These are phyloP conservation scores for Trichoderma sp. DNA, from an alignment of 2,329 filamentous ascomycete genomes.

Conservation along the genomic window DNA sequence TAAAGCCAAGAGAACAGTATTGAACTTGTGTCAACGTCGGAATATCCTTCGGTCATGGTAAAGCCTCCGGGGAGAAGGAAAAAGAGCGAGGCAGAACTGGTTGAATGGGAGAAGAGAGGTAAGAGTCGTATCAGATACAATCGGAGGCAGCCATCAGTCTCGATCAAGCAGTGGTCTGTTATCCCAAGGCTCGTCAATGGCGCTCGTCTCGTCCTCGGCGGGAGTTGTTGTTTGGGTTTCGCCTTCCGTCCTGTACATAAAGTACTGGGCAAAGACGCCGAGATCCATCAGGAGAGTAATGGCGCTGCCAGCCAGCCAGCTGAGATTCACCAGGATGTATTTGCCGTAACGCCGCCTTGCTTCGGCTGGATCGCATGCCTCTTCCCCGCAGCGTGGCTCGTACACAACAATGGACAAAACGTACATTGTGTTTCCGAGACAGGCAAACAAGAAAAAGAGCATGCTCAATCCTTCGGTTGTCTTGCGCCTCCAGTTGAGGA, in stretches of 20 bases:
- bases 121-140: neutral
- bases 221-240: slow-evolving; percentile 36
- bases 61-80: neutral
- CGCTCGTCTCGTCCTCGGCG: slow-evolving; percentile 32
- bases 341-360: slow-evolving; percentile 67
- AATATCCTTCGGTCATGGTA: neutral
- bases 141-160: slow-evolving; percentile 27
- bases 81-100: no score
- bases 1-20: neutral
- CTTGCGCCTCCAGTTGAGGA: slow-evolving; percentile 90
- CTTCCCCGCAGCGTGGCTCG: slow-evolving; percentile 66
- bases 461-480: slow-evolving; percentile 91
- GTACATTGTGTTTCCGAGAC: slow-evolving; percentile 91
- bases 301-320: slow-evolving; percentile 86
- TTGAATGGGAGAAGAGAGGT: neutral
- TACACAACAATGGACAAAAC: slow-evolving; percentile 91
- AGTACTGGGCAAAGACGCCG: slow-evolving; percentile 88
- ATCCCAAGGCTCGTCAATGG: slow-evolving; percentile 42
- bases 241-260: slow-evolving; percentile 67
- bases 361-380: slow-evolving; percentile 66
- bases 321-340: slow-evolving; percentile 87
- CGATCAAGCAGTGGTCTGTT: slow-evolving; percentile 45
- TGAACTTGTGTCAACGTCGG: neutral
- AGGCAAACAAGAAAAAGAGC: slow-evolving; percentile 95
- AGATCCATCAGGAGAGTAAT: slow-evolving; percentile 85